Conservation (phyloP, 164 flowering plant species). For the Cinnamomum micranthum region DNA sequence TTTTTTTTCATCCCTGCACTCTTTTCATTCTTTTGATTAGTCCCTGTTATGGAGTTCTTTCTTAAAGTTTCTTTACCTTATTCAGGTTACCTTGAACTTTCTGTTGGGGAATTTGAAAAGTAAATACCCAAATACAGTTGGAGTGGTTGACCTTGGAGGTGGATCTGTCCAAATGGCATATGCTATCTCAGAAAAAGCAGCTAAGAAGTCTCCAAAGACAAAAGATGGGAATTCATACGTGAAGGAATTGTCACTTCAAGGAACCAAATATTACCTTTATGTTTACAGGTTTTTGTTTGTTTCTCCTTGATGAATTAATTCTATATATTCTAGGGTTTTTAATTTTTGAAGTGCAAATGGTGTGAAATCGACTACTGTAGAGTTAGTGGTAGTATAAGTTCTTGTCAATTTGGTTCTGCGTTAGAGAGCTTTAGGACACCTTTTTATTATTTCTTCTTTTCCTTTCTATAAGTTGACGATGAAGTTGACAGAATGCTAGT, state of each 20-base stretch:
- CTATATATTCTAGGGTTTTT: neutral
- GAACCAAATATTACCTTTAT: conserved; percentile 73
- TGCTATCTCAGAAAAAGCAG: conserved; percentile 80
- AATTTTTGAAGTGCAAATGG: neutral
- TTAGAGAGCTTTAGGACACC: neutral
- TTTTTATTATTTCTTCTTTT: too few relatives aligned
- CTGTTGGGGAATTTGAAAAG: conserved; percentile 73
- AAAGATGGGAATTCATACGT: conserved; percentile 73
- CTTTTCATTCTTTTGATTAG: neutral
- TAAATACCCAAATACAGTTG: conserved; percentile 68
- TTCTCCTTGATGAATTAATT: conserved; percentile 1
- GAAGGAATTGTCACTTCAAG: conserved; percentile 70
- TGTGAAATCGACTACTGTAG: neutral
- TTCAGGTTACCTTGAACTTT: conserved; percentile 87
- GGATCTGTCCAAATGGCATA: conserved; percentile 99
- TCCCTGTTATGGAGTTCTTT: neutral
- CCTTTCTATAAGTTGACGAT: too few relatives aligned
- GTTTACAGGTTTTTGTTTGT: conserved; percentile 69
- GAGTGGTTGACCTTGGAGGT: conserved; percentile 97
- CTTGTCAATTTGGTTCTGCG: neutral
- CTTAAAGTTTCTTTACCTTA: conserved; percentile 2
- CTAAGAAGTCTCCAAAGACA: conserved; percentile 64
- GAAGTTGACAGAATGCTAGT: too few relatives aligned
- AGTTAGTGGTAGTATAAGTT: neutral
- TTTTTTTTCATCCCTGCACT: neutral